Percentiles rank a stretch among this genome's conserved stretches.
Conservation (phyloP, 768 basidiomycete species). For the Macrocybe gigantea region DNA sequence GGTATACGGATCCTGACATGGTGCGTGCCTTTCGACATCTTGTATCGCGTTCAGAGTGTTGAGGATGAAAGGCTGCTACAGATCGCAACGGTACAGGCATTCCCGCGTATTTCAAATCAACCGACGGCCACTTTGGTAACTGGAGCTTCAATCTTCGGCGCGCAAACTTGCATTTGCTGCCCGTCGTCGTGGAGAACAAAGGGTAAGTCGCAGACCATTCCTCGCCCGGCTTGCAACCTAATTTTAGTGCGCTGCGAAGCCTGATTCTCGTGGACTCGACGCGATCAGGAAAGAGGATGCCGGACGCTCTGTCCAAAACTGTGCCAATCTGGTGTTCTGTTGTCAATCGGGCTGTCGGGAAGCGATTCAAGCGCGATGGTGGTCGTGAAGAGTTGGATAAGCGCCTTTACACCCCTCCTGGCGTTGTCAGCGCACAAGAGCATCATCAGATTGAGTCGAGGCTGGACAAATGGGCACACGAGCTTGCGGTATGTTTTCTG, state of each 20-base stretch:
- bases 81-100: constrained; percentile 22
- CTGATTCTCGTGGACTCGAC: constrained; percentile 90
- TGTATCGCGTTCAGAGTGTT: background rate
- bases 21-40: constrained; percentile 26
- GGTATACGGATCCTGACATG: constrained; percentile 78
- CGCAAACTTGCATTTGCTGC: constrained; percentile 76
- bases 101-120: constrained; percentile 87
- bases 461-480: constrained; percentile 64
- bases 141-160: constrained; percentile 84
- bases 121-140: constrained; percentile 79
- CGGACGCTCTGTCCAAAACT: constrained; percentile 91
- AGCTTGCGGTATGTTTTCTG: constrained; percentile 41
- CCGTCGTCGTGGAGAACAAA: constrained; percentile 40
- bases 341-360: constrained; percentile 59
- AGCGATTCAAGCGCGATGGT: constrained; percentile 22
- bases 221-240: constrained; percentile 1
- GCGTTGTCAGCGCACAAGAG: constrained; percentile 67
- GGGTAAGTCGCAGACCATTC: constrained; percentile 44
- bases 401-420: constrained; percentile 64
- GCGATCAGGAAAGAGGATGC: constrained; percentile 86
- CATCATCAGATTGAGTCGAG: constrained; percentile 67
- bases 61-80: background rate
- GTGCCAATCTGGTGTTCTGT: constrained; percentile 94
- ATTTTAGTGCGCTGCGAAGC: constrained; percentile 29
- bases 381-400: constrained; percentile 41